phyloP scores from a whole-genome alignment of 1,139 yeast species.

The Taiozyma sp. region DNA sequence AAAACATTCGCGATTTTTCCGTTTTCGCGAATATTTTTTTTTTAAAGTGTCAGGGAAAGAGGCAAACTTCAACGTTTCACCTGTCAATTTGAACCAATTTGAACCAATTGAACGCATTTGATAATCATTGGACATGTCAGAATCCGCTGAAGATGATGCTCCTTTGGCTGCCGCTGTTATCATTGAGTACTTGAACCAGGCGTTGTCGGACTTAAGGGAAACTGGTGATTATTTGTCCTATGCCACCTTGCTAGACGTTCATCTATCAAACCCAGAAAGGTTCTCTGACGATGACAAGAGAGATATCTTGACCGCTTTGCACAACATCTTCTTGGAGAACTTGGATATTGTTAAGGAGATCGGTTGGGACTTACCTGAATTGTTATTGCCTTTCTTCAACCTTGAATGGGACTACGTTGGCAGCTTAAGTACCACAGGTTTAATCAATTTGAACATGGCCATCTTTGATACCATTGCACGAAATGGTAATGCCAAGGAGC shows the following conservation, averaged over 20 bases:
- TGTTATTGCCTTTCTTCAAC: constrained; percentile 46
- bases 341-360: constrained; percentile 55
- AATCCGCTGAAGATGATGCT: neutral
- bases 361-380: constrained; percentile 85
- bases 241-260: constrained; percentile 64
- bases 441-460: constrained; percentile 17
- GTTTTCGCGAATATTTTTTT: too few relatives aligned
- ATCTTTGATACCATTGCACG: constrained; percentile 37
- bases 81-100: too few relatives aligned
- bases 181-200: constrained; percentile 9
- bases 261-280: constrained; percentile 44
- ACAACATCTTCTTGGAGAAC: constrained; percentile 38
- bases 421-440: constrained; percentile 2
- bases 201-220: constrained; percentile 25
- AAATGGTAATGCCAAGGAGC: constrained; percentile 75
- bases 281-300: constrained; percentile 48
- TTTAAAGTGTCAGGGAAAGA: too few relatives aligned
- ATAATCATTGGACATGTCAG: neutral
- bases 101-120: too few relatives aligned
- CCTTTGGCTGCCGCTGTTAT: neutral
- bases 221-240: constrained; percentile 65
- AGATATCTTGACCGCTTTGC: constrained; percentile 36
- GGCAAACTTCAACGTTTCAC: too few relatives aligned
- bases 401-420: constrained; percentile 19
- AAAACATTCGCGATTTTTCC: too few relatives aligned